Percentiles rank a stretch among this genome's conserved stretches.
Evolutionary conservation across 345 rosid species (phyloP).

Genomic region (Salix arbutifolia): DNA sequence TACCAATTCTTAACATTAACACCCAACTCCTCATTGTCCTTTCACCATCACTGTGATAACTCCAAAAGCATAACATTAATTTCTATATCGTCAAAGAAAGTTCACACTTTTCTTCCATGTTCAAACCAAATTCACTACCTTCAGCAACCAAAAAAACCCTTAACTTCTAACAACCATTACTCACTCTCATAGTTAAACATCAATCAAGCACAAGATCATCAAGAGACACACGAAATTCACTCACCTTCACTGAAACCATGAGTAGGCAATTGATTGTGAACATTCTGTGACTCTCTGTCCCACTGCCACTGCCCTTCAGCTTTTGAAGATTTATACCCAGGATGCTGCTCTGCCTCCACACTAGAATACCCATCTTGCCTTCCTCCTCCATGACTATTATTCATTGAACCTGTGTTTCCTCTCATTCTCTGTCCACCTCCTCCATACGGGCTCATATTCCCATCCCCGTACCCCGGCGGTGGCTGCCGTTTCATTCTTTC

Average conservation of each 20-base stretch:
- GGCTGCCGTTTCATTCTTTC: constrained; percentile 4
- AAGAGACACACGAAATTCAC: neutral
- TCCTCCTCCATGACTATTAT: neutral
- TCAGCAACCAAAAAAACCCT: neutral
- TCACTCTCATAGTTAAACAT: neutral
- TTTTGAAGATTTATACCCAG: neutral
- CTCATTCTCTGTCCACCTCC: neutral
- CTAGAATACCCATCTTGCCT: neutral
- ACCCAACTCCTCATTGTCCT: neutral
- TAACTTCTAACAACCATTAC: neutral
- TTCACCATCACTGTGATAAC: neutral
- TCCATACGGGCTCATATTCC: neutral
- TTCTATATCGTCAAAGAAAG: neutral
- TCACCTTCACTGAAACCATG: constrained; percentile 4
- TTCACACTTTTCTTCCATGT: neutral
- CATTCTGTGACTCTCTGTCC: neutral
- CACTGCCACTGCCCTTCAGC: constrained; percentile 8
- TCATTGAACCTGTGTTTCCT: neutral
- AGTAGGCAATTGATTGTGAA: neutral
- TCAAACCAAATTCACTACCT: neutral
- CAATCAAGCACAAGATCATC: neutral
- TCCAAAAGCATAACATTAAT: neutral
- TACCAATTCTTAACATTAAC: neutral
- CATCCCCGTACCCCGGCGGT: neutral
- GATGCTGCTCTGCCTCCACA: neutral